Percentiles rank a stretch among this genome's conserved stretches.
Evolutionary conservation across 495 filamentous ascomycete species (phyloP).

Genomic region (Cryomyces minteri): DNA sequence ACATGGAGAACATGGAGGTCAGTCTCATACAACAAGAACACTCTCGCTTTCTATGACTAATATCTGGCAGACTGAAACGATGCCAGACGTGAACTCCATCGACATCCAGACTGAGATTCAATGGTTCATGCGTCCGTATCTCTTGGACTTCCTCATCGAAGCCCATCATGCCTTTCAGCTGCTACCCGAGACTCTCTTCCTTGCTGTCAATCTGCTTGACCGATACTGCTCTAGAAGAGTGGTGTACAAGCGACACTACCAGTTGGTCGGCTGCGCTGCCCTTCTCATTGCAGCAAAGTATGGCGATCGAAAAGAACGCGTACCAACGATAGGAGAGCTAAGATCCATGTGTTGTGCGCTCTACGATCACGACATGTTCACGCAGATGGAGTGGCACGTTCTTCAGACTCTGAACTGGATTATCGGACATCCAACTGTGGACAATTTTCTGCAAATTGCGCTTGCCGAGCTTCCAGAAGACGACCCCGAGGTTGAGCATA

Average conservation of each 20-base stretch:
- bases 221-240: conserved; percentile 94
- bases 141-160: conserved; percentile 96
- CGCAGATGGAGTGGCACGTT: conserved; percentile 99
- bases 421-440: conserved; percentile 88
- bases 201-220: conserved; percentile 92
- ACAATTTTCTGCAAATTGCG: conserved; percentile 71
- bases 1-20: conserved; percentile 96
- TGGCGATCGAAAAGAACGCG: conserved; percentile 92
- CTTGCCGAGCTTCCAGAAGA: conserved; percentile 41
- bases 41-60: conserved; percentile 11
- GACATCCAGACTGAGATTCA: conserved; percentile 98
- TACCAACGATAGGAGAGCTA: conserved; percentile 85
- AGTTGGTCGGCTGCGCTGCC: conserved; percentile 89
- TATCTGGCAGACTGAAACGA: conserved; percentile 52
- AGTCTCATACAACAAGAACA: conserved; percentile 10
- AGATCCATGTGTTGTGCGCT: conserved; percentile 98
- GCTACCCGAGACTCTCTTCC: conserved; percentile 82
- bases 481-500: conserved; percentile 79
- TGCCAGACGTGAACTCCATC: conserved; percentile 92
- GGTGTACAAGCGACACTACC: conserved; percentile 99
- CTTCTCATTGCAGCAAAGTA: conserved; percentile 97
- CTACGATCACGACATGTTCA: conserved; percentile 99
- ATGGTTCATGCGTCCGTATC: conserved; percentile 98
- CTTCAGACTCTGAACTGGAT: conserved; percentile 94
- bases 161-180: conserved; percentile 89